Percentiles rank a stretch among this genome's conserved stretches.
Evolutionary conservation across 2,329 filamentous ascomycete genomes (phyloP).

Genomic region (Ophiostoma novo-ulmi): DNA sequence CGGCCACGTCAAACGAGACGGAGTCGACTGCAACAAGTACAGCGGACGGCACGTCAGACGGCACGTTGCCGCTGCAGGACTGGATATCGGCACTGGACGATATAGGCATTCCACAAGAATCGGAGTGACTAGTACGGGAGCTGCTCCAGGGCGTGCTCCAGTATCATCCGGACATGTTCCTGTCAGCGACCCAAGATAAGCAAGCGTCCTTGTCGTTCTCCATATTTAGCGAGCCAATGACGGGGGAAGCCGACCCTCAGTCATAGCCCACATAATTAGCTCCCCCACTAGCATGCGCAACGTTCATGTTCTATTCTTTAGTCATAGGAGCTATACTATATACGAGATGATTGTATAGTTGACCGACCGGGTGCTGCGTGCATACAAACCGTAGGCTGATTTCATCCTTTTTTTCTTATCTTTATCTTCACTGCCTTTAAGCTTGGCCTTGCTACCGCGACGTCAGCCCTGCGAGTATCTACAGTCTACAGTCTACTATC

Average conservation of each 20-base stretch:
- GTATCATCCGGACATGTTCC: conserved; percentile 7
- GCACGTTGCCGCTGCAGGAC: conserved; percentile 8
- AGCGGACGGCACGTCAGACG: not conserved
- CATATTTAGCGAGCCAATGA: conserved; percentile 11
- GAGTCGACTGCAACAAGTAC: not conserved
- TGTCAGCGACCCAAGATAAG: not conserved
- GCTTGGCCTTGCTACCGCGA: not conserved
- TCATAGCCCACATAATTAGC: not conserved
- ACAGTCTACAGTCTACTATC: not conserved
- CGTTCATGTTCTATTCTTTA: not conserved
- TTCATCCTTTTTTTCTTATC: not conserved
- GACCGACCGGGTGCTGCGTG: not conserved
- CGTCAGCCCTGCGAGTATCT: no score
- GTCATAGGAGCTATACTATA: not conserved
- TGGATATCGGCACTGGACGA: conserved; percentile 3
- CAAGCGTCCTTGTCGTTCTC: not conserved
- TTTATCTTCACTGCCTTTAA: not conserved
- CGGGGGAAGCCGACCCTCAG: conserved; percentile 7
- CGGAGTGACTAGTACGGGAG: conserved; percentile 13
- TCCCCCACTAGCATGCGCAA: not conserved
- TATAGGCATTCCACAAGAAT: conserved; percentile 6
- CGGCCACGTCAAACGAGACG: not conserved
- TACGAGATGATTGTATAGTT: not conserved
- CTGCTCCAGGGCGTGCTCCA: conserved; percentile 7
- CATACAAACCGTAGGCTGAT: not conserved